phyloP scores from a whole-genome alignment of 768 basidiomycete species.

The Suillus discolor region DNA sequence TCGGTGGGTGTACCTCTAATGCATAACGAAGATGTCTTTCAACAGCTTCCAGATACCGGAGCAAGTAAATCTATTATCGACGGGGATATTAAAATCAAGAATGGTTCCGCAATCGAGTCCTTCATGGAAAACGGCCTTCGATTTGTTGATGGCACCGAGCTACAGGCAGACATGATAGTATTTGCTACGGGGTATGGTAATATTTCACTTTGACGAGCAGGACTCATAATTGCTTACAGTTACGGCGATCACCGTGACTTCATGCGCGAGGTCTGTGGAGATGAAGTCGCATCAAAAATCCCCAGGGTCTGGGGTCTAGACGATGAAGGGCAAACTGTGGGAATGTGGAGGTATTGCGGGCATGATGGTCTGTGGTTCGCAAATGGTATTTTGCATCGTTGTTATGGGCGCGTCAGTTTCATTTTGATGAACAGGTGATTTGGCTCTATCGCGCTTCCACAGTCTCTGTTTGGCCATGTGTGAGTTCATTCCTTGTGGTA shows the following conservation, averaged over 20 bases:
- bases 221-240: conserved; percentile 30
- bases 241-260: conserved; percentile 46
- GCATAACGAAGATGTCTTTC: not conserved
- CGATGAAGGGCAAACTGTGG: conserved; percentile 62
- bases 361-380: conserved; percentile 39
- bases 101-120: conserved; percentile 34
- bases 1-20: conserved; percentile 28
- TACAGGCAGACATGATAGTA: conserved; percentile 35
- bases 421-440: conserved; percentile 19
- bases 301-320: conserved; percentile 63
- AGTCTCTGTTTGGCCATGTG: conserved; percentile 33
- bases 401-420: not conserved
- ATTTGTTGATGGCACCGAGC: conserved; percentile 31
- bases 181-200: conserved; percentile 31
- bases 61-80: conserved; percentile 46
- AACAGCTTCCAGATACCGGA: conserved; percentile 32
- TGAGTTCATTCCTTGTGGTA: conserved; percentile 19
- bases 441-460: conserved; percentile 29
- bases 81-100: conserved; percentile 55
- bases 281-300: conserved; percentile 46
- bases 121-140: conserved; percentile 35
- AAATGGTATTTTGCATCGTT: conserved; percentile 16
- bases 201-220: too few species aligned
- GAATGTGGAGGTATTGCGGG: conserved; percentile 35
- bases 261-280: conserved; percentile 47